A percentile compares a stretch with the other conserved stretches of the same genome.
Evolutionary conservation across 176 grass and related monocot species (phyloP).

Genomic region (Raddia guianensis): DNA sequence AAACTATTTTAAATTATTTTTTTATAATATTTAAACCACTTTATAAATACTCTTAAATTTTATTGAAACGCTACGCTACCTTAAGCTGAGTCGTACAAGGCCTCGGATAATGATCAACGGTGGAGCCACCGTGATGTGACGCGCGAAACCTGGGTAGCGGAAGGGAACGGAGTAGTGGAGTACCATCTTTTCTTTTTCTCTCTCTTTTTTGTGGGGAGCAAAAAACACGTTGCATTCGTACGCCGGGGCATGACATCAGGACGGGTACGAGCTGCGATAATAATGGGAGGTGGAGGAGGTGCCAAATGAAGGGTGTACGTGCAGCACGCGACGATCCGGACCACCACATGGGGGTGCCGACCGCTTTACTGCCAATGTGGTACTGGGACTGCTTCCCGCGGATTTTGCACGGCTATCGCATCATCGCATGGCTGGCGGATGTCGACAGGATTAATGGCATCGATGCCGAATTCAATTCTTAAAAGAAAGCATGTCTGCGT

Average conservation of each 20-base stretch:
- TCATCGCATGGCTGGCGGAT: slow-evolving; percentile 14
- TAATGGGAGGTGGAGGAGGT: background rate
- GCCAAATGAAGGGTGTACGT: background rate
- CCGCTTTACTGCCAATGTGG: background rate
- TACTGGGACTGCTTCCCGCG: background rate
- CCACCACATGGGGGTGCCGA: background rate
- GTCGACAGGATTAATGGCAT: background rate
- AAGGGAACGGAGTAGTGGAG: too few relatives aligned
- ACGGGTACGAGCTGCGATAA: background rate
- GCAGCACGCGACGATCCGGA: background rate
- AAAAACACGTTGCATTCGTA: background rate
- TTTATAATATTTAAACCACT: too few relatives aligned
- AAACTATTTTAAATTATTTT: too few relatives aligned
- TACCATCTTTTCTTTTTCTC: background rate
- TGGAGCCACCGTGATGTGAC: background rate
- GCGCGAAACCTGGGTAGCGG: background rate
- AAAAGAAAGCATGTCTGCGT: too few relatives aligned
- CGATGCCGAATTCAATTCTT: background rate
- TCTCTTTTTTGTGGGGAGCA: background rate
- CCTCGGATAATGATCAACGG: background rate
- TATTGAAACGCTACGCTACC: too few relatives aligned
- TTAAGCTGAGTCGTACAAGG: too few relatives aligned
- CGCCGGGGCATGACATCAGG: too few relatives aligned
- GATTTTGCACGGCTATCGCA: background rate
- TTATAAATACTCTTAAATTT: too few relatives aligned